Evolutionary conservation across 208 protist species (phyloP).

Genomic region (Trichomonas tenax): DNA sequence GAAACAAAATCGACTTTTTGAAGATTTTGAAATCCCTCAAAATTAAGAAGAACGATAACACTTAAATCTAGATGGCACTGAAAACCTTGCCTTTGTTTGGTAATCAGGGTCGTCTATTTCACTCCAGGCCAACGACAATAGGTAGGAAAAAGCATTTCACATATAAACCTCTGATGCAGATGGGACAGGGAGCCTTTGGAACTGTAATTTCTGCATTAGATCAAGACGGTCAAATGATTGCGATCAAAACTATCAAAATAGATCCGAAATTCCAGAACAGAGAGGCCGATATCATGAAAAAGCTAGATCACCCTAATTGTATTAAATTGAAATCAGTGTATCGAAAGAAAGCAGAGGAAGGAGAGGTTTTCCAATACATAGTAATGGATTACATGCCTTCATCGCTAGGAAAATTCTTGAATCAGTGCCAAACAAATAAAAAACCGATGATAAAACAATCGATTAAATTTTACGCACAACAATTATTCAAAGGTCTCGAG

Average conservation of each 20-base stretch:
- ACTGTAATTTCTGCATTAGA: not conserved
- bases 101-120: not conserved
- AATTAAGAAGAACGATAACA: not conserved
- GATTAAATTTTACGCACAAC: slow-evolving; percentile 32
- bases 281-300: not conserved
- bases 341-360: not conserved
- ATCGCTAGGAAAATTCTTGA: not conserved
- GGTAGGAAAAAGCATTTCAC: not conserved
- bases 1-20: no score
- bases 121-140: not conserved
- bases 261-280: not conserved
- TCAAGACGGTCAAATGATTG: not conserved
- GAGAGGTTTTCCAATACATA: not conserved
- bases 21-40: no score
- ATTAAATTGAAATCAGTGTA: not conserved
- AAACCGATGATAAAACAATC: slow-evolving; percentile 10
- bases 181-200: not conserved
- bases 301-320: not conserved
- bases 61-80: not conserved
- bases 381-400: not conserved
- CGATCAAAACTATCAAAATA: not conserved
- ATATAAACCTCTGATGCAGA: not conserved
- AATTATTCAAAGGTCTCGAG: slow-evolving; percentile 75
- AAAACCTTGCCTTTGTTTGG: not conserved
- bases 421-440: slow-evolving; percentile 66